Percentiles rank a stretch among this genome's conserved stretches.
These are phyloP conservation scores for Phytopythium cucurbitacearum DNA, from an alignment of 352 stramenopile genomes.

Conservation along the genomic window DNA sequence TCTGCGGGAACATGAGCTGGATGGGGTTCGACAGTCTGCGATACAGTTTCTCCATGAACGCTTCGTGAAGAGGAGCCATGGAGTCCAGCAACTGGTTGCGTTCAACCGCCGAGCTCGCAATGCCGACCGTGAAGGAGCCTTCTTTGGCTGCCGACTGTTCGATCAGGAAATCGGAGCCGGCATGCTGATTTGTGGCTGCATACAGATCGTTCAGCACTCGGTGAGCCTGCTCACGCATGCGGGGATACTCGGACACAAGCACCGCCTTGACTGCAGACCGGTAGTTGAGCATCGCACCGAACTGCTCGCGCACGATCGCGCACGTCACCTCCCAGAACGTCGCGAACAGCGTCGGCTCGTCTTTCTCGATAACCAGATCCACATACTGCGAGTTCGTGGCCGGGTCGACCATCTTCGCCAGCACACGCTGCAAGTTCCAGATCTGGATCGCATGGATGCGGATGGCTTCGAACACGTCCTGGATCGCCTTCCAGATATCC, in stretches of 20 bases:
- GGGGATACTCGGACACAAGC: constrained; percentile 73
- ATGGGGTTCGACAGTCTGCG: constrained; percentile 69
- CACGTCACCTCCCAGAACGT: constrained; percentile 87
- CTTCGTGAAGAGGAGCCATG: constrained; percentile 61
- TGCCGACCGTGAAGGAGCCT: constrained; percentile 15
- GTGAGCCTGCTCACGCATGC: constrained; percentile 71
- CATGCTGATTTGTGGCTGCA: constrained; percentile 40
- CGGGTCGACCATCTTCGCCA: constrained; percentile 70
- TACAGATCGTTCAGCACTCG: constrained; percentile 60
- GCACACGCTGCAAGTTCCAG: constrained; percentile 84
- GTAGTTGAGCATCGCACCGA: constrained; percentile 57
- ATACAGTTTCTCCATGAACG: constrained; percentile 64
- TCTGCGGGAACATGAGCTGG: constrained; percentile 87
- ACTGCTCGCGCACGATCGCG: constrained; percentile 71
- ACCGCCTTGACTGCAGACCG: constrained; percentile 54
- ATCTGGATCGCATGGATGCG: constrained; percentile 69
- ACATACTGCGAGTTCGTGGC: constrained; percentile 47
- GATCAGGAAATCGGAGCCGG: constrained; percentile 16
- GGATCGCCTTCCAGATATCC: constrained; percentile 76
- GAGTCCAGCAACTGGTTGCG: constrained; percentile 66
- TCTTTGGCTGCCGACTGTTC: constrained; percentile 6
- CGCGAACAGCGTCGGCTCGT: constrained; percentile 76
- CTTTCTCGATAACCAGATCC: constrained; percentile 60
- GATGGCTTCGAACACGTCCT: constrained; percentile 74
- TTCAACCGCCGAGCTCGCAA: constrained; percentile 37